Conservation (phyloP, 148 eudicot genomes). For the Cornus florida region DNA sequence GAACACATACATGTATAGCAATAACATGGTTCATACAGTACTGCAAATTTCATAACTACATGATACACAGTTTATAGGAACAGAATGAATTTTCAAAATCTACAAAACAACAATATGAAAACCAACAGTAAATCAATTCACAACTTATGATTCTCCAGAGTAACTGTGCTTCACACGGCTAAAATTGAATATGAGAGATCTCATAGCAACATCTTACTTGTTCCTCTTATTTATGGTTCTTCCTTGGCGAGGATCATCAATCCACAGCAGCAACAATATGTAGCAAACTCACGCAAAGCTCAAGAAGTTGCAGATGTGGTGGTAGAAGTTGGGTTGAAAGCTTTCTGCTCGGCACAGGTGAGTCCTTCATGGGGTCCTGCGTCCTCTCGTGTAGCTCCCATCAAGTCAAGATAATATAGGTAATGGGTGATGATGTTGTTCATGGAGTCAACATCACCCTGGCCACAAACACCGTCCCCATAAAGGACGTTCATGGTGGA, state of each 20-base stretch:
- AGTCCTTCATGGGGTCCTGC: constrained; percentile 72
- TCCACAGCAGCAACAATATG: not conserved
- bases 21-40: constrained; percentile 2
- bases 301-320: constrained; percentile 46
- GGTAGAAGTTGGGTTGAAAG: constrained; percentile 57
- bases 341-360: constrained; percentile 72
- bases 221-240: constrained; percentile 23
- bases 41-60: constrained; percentile 2
- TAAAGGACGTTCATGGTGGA: constrained; percentile 81
- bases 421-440: constrained; percentile 71
- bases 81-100: constrained; percentile 13
- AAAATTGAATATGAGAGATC: not conserved
- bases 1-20: not conserved
- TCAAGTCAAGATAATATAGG: constrained; percentile 72
- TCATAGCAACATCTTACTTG: constrained; percentile 1
- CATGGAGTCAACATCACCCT: constrained; percentile 78
- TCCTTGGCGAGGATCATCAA: not conserved
- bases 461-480: constrained; percentile 73
- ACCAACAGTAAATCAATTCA: constrained; percentile 5
- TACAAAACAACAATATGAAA: not conserved
- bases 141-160: not conserved
- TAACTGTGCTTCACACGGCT: not conserved
- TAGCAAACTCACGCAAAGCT: not conserved
- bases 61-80: not conserved
- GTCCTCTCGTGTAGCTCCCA: constrained; percentile 84